phyloP scores from a whole-genome alignment of 495 filamentous ascomycete species.

The Xylaria acuta region DNA sequence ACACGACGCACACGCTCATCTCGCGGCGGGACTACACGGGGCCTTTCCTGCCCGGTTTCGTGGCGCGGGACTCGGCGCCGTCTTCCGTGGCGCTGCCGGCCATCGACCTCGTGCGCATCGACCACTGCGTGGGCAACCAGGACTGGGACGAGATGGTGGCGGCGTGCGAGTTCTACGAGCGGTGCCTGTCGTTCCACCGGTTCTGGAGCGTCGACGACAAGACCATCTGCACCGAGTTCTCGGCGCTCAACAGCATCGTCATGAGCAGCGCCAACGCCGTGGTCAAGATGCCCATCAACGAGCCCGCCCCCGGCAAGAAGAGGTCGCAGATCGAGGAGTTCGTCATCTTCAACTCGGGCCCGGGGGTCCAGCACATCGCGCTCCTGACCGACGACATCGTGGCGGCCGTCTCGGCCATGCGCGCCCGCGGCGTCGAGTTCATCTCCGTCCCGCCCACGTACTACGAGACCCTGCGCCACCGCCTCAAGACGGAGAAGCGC shows the following conservation, averaged over 20 bases:
- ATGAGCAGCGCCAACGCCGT: slow-evolving; percentile 79
- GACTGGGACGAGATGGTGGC: slow-evolving; percentile 87
- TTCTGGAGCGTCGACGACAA: slow-evolving; percentile 95
- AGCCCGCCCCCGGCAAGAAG: slow-evolving; percentile 85
- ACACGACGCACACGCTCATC: slow-evolving; percentile 89
- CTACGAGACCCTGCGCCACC: slow-evolving; percentile 74
- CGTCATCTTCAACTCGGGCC: slow-evolving; percentile 82
- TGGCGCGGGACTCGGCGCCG: slow-evolving; percentile 46
- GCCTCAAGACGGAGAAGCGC: slow-evolving; percentile 63
- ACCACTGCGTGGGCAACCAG: slow-evolving; percentile 96
- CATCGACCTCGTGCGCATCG: slow-evolving; percentile 73
- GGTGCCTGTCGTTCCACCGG: slow-evolving; percentile 86
- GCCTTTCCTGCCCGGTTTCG: slow-evolving; percentile 81
- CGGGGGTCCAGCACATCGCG: slow-evolving; percentile 91
- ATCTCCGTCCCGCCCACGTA: slow-evolving; percentile 84
- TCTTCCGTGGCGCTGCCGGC: slow-evolving; percentile 54
- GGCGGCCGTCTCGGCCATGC: slow-evolving; percentile 71
- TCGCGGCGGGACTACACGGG: slow-evolving; percentile 70
- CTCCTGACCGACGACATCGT: slow-evolving; percentile 82
- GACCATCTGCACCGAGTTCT: slow-evolving; percentile 87
- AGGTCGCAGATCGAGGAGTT: slow-evolving; percentile 94
- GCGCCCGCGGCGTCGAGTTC: slow-evolving; percentile 83
- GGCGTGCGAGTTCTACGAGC: slow-evolving; percentile 88
- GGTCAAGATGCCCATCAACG: slow-evolving; percentile 98
- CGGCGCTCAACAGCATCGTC: slow-evolving; percentile 81